Base-by-base conservation (phyloP, 2,329 filamentous ascomycete species). In the Apiospora hydei region DNA sequence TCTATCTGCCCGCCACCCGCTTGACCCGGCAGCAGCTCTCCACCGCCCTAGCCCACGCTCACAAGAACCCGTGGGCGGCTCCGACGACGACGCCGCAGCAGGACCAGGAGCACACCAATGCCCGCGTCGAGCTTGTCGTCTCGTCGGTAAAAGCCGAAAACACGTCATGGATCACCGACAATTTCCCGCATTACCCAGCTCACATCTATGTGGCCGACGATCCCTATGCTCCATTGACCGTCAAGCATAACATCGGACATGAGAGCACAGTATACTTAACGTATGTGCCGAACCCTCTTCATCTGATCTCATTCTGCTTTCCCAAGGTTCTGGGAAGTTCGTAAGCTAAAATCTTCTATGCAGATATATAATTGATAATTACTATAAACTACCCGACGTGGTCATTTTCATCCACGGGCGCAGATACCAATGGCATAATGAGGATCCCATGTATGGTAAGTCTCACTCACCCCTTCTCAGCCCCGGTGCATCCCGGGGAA, bases 121-220 rank as follows among this genome's bases (percentile, higher is more conserved):
- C 44, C 26, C 44, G 68, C 43, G 53, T 74, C 46, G 76, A 77
- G 64, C 67, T 80, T 34, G 76, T 80, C 14, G 77, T 80, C 24
- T 75, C 78, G 6, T 75, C 75, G 46, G 64, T 77, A 16, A 74
- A 74, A 69, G 70, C 70, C 49, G 76, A 78, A 49, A 75, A 79
- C 69, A 78, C 76, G n/a, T 75, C 76, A 38, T 80, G 78, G 78
- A 74, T 80, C 38, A 68, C 71, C 21, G 72, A 77, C 64, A 70
- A 75, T 68, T 72, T 80, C 38, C 71, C 76, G 11, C 77, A 74
- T 41, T 73, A 71, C 44, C 72, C 73, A 16, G 68, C 72, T 38
- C 84, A 78, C 57, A 77, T 85, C 68, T 86, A 85, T 72, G 79
- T 85, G 38, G 84, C 83, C 43, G 81, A 86, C 72, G 80, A 84